These are phyloP conservation scores for Bipolaris cookei DNA, from an alignment of 2,329 filamentous ascomycete species.

Conservation along the genomic window DNA sequence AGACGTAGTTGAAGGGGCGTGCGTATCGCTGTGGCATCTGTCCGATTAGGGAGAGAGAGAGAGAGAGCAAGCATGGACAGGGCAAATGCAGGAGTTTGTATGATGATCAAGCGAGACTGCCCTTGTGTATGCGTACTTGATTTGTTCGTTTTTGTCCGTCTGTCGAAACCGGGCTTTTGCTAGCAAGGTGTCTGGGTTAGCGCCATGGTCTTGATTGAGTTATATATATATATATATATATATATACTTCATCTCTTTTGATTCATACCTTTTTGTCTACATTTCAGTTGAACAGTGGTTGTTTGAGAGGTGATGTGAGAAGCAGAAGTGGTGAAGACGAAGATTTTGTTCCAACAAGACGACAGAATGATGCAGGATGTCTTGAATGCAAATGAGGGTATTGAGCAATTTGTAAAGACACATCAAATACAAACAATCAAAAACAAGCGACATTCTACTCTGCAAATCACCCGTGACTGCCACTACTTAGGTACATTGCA, in stretches of 20 bases:
- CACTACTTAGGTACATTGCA: too few relatives aligned
- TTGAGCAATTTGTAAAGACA: too few relatives aligned
- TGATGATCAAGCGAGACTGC: slow-evolving; percentile 13
- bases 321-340: too few relatives aligned
- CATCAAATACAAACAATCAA: too few relatives aligned
- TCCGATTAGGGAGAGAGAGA: background rate
- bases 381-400: too few relatives aligned
- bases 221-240: background rate
- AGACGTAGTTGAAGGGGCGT: background rate
- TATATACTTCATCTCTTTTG: slow-evolving; percentile 8
- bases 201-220: slow-evolving; percentile 13
- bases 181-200: slow-evolving; percentile 23
- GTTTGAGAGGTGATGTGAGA: too few relatives aligned
- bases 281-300: too few relatives aligned
- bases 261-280: too few relatives aligned
- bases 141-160: slow-evolving; percentile 9
- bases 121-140: slow-evolving; percentile 17
- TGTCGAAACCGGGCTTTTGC: slow-evolving; percentile 12
- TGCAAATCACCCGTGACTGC: too few relatives aligned
- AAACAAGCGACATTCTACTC: too few relatives aligned
- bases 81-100: slow-evolving; percentile 8
- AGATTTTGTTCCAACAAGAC: too few relatives aligned
- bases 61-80: background rate
- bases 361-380: too few relatives aligned
- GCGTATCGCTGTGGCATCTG: background rate